Conservation (phyloP, 305 asterid genomes). For the Euphrasia arctica region DNA sequence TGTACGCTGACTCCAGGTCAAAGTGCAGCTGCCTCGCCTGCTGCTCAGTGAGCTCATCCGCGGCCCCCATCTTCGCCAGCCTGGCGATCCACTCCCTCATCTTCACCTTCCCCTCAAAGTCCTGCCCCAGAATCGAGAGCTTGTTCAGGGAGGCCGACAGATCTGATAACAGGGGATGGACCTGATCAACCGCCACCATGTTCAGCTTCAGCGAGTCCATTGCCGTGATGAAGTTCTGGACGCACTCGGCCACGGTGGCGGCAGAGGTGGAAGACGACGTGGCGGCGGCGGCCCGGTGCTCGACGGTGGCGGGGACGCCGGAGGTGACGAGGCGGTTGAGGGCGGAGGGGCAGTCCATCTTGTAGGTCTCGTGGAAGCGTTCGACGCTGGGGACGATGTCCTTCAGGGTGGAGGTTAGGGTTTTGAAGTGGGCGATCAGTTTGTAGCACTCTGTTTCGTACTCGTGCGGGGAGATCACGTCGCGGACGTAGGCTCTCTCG, state of each 20-base stretch:
- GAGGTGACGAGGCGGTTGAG: constrained; percentile 62
- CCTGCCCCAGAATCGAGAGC: constrained; percentile 66
- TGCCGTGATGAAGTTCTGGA: constrained; percentile 73
- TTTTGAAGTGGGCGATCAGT: constrained; percentile 66
- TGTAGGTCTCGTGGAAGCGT: constrained; percentile 69
- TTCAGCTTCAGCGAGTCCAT: constrained; percentile 87
- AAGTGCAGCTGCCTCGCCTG: constrained; percentile 91
- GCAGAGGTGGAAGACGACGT: constrained; percentile 54
- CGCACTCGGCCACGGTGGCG: constrained; percentile 82
- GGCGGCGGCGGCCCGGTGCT: constrained; percentile 63
- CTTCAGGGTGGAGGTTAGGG: constrained; percentile 62
- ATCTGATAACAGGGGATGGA: constrained; percentile 76
- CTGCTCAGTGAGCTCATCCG: constrained; percentile 86
- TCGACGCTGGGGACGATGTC: constrained; percentile 71
- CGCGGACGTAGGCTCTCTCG: constrained; percentile 88
- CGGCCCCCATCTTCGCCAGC: constrained; percentile 85
- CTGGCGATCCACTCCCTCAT: constrained; percentile 81
- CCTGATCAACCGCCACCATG: constrained; percentile 95
- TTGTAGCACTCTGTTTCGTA: constrained; percentile 74
- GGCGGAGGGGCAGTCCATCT: constrained; percentile 72
- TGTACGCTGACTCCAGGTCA: constrained; percentile 86
- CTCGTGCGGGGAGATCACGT: constrained; percentile 57
- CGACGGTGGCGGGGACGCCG: constrained; percentile 83
- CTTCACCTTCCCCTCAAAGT: constrained; percentile 93
- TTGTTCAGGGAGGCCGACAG: constrained; percentile 64